These are phyloP conservation scores for Zygotorulaspora florentina DNA, from an alignment of 805 yeast species.

Conservation along the genomic window DNA sequence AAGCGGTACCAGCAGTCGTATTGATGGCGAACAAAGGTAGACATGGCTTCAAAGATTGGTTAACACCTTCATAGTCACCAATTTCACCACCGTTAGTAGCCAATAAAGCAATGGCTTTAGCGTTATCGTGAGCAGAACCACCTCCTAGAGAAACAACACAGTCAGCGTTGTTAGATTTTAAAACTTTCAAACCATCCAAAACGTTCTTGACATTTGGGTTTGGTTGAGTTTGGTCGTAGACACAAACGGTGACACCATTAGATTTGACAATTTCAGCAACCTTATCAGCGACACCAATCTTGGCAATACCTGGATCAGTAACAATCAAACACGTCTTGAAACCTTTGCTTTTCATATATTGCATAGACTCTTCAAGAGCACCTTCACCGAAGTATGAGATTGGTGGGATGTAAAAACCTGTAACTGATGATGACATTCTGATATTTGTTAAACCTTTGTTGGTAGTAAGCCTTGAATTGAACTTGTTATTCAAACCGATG, in stretches of 20 bases:
- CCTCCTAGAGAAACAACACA: constrained; percentile 45
- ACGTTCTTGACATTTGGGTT: constrained; percentile 22
- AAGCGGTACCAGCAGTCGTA: constrained; percentile 46
- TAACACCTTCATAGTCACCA: constrained; percentile 41
- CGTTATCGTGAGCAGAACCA: constrained; percentile 46
- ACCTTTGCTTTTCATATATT: constrained; percentile 14
- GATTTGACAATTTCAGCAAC: constrained; percentile 21
- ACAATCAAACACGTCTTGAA: constrained; percentile 24
- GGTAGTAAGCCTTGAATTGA: not conserved
- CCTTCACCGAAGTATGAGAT: constrained; percentile 26
- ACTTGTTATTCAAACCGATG: not conserved
- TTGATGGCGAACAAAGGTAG: constrained; percentile 42
- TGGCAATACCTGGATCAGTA: constrained; percentile 31
- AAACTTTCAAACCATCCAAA: constrained; percentile 15
- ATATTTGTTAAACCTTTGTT: not conserved
- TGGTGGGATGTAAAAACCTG: constrained; percentile 24
- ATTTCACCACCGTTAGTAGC: constrained; percentile 40
- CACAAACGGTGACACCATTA: constrained; percentile 16
- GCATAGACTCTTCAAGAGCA: constrained; percentile 21
- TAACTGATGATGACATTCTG: constrained; percentile 16
- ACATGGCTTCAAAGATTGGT: constrained; percentile 28
- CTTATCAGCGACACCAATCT: constrained; percentile 27
- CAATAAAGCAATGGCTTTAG: constrained; percentile 40
- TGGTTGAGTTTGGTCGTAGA: constrained; percentile 26
- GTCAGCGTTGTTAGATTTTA: constrained; percentile 26